phyloP scores from a whole-genome alignment of 2,329 filamentous ascomycete genomes.

The Cercospora nicotianae region DNA sequence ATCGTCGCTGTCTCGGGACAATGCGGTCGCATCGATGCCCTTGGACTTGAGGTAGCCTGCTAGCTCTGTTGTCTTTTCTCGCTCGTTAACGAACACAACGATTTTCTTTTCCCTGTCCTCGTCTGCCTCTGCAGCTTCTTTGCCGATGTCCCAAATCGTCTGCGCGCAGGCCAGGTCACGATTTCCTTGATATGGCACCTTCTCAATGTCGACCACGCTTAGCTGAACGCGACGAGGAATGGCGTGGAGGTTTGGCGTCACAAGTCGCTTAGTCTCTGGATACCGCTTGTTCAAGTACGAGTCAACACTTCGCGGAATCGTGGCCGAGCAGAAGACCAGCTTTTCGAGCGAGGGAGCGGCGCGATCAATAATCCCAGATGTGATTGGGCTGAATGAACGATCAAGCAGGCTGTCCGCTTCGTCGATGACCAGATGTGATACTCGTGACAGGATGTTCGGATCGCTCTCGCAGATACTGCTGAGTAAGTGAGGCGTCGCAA shows the following conservation, averaged over 20 bases:
- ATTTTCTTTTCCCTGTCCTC: conserved; percentile 71
- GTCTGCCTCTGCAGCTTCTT: conserved; percentile 65
- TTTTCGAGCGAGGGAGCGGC: conserved; percentile 78
- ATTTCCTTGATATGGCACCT: conserved; percentile 91
- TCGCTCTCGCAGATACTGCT: conserved; percentile 84
- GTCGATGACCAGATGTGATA: conserved; percentile 84
- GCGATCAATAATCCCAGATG: conserved; percentile 78
- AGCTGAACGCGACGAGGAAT: conserved; percentile 94
- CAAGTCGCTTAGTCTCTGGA: conserved; percentile 79
- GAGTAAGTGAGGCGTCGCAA: conserved; percentile 86
- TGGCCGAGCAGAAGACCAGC: conserved; percentile 90
- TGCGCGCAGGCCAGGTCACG: conserved; percentile 92
- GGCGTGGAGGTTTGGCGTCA: conserved; percentile 92
- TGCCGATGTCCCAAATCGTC: conserved; percentile 89
- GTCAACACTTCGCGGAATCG: conserved; percentile 88
- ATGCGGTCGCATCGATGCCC: conserved; percentile 81
- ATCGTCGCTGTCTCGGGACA: conserved; percentile 81
- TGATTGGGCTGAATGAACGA: conserved; percentile 83
- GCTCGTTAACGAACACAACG: conserved; percentile 95
- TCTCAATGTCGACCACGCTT: conserved; percentile 86
- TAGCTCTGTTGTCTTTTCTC: conserved; percentile 80
- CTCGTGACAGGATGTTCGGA: conserved; percentile 88
- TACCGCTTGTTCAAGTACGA: conserved; percentile 78
- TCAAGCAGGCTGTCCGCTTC: conserved; percentile 96
- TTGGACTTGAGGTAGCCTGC: conserved; percentile 77